Evolutionary conservation across 2,329 filamentous ascomycete species (phyloP).

Genomic region (Elsinoe australis): DNA sequence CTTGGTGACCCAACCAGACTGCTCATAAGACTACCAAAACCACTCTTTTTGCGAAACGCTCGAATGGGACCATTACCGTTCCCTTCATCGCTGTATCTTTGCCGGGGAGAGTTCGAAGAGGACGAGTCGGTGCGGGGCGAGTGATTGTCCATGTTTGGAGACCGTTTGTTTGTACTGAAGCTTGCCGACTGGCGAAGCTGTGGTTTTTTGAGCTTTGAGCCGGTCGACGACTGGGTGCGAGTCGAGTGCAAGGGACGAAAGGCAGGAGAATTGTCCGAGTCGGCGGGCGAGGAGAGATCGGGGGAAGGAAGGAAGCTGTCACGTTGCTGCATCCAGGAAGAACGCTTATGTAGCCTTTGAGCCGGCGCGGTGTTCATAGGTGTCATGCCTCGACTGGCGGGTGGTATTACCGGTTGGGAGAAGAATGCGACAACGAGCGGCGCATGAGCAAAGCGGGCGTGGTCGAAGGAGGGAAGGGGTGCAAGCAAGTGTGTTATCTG

Average conservation of each 20-base stretch:
- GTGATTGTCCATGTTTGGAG: constrained; percentile 42
- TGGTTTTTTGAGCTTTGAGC: constrained; percentile 33
- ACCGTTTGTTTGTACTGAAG: constrained; percentile 45
- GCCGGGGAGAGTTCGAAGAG: constrained; percentile 50
- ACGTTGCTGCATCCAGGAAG: constrained; percentile 17
- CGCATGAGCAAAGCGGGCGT: constrained; percentile 1
- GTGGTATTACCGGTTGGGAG: neutral
- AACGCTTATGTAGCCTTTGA: constrained; percentile 18
- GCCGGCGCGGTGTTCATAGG: constrained; percentile 14
- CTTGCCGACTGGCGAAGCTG: constrained; percentile 59
- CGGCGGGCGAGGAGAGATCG: constrained; percentile 10
- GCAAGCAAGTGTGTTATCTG: neutral
- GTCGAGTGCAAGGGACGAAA: constrained; percentile 16
- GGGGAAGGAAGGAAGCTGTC: constrained; percentile 17
- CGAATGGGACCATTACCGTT: constrained; percentile 54
- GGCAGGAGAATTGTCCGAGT: constrained; percentile 7
- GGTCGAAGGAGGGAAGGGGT: neutral
- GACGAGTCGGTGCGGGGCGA: constrained; percentile 37
- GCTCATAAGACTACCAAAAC: constrained; percentile 80
- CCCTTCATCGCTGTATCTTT: constrained; percentile 73
- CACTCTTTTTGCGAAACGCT: constrained; percentile 68
- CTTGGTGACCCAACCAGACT: constrained; percentile 77
- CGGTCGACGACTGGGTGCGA: constrained; percentile 11
- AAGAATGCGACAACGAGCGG: constrained; percentile 3
- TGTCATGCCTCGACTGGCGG: constrained; percentile 14